phyloP scores from a whole-genome alignment of 2,329 filamentous ascomycete species.

The Chalaropsis ovoidea region DNA sequence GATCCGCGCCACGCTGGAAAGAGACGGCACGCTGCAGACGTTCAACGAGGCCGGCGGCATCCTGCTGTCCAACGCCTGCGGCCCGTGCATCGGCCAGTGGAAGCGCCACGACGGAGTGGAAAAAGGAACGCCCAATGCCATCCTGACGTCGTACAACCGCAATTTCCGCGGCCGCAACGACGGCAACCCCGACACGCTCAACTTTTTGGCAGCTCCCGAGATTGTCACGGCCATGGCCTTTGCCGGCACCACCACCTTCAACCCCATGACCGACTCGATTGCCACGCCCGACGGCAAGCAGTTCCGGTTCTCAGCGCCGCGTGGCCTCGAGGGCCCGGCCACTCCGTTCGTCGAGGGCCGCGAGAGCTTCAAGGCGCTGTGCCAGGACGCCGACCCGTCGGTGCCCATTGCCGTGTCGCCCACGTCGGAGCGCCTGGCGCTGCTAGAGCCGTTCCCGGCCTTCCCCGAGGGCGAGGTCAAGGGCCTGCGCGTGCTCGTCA shows the following conservation, averaged over 20 bases:
- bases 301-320: constrained; percentile 77
- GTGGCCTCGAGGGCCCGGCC: constrained; percentile 54
- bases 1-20: constrained; percentile 85
- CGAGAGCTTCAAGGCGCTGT: constrained; percentile 60
- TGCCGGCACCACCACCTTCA: constrained; percentile 86
- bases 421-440: constrained; percentile 77
- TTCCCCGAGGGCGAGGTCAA: constrained; percentile 70
- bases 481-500: constrained; percentile 79
- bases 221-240: constrained; percentile 95
- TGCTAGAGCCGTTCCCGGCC: constrained; percentile 78
- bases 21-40: constrained; percentile 75
- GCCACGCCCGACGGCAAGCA: constrained; percentile 65
- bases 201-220: constrained; percentile 94
- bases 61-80: constrained; percentile 89
- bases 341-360: constrained; percentile 68
- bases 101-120: constrained; percentile 73
- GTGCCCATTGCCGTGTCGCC: constrained; percentile 70
- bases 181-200: constrained; percentile 94
- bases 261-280: constrained; percentile 81
- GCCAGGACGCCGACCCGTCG: constrained; percentile 59
- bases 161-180: constrained; percentile 98
- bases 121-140: constrained; percentile 85
- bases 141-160: constrained; percentile 94
- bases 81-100: constrained; percentile 92
- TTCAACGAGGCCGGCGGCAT: constrained; percentile 80